Evolutionary conservation across 164 flowering plant genomes (phyloP), one percentile per base, ranked within the genome.

Genomic region (Nymphaea thermarum): DNA sequence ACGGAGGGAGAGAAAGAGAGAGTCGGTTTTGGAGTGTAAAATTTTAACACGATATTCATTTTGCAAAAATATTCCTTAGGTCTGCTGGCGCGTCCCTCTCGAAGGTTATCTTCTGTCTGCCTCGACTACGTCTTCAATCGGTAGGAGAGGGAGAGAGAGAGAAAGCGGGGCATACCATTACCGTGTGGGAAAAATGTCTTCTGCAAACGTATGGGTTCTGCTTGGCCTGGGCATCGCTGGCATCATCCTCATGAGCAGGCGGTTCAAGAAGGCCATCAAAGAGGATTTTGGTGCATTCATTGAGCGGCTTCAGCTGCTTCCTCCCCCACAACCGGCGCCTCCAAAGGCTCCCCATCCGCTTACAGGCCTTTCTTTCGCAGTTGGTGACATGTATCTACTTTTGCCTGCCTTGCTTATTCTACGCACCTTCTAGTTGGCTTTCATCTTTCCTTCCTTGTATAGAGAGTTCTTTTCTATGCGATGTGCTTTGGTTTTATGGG

Each of bases 301-400:
- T 36, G 68, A 77, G 69, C 81, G 78, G 72, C 71, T 95, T 65
- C 81, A 84, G 75, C 82, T 95, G 15, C 83, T 92, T 41, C 98
- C 99, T 60, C 98, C 99, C 47, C 98, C 99, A 44, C 98, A 79
- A 73, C 99, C 99, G 51, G 82, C 96, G 10, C 99, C 99, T 43
- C 99, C 99, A 44, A 95, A 92, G 71, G 98, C 99, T 44, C 99
- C 97, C 42, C 96, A 90, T 62, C 98, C 91, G 4, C 85, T 95
- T 53, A 82, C 93, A 16, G 87, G 81, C n/a, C 90, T 92, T 72
- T 64, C 94, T 66, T 95, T 95, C 43, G 96, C 97, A 36, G 89
- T 92, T 61, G 84, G 96, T 44, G 99, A 95, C 79, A 53, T 89
- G 98, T 93, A 80, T 68, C 78, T 11, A 61, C 12, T 0, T 25